phyloP scores from a whole-genome alignment of 345 rosid species.

The Corchorus capsularis region DNA sequence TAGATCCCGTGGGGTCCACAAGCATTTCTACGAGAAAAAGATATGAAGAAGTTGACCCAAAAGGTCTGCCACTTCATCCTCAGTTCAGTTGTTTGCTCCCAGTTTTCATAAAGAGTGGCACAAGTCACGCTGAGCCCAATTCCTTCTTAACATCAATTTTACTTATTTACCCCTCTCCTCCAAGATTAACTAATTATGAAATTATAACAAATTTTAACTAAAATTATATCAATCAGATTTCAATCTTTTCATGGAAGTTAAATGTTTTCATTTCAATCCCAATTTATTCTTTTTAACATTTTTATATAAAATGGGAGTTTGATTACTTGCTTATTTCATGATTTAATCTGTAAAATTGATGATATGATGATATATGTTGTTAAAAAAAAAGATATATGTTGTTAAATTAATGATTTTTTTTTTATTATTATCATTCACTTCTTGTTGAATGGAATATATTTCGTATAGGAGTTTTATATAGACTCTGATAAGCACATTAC shows the following conservation, averaged over 20 bases:
- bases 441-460: neutral
- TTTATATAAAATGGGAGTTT: too few relatives aligned
- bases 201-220: too few relatives aligned
- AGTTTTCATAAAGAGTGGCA: conserved; percentile 33
- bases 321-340: too few relatives aligned
- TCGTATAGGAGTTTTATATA: neutral
- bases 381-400: too few relatives aligned
- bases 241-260: too few relatives aligned
- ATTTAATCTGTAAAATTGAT: too few relatives aligned
- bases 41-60: conserved; percentile 30
- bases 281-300: too few relatives aligned
- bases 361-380: too few relatives aligned
- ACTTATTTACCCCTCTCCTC: conserved; percentile 13
- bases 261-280: too few relatives aligned
- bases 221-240: too few relatives aligned
- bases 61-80: conserved; percentile 24
- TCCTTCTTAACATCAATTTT: neutral
- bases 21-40: conserved; percentile 4
- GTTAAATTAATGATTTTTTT: too few relatives aligned
- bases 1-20: conserved; percentile 17
- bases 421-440: too few relatives aligned
- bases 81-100: conserved; percentile 22
- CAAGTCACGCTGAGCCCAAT: conserved; percentile 35
- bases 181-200: neutral
- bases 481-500: neutral